A percentile compares a stretch with the other conserved stretches of the same genome.
phyloP scores from a whole-genome alignment of 352 stramenopile genomes.

The Phytopythium mirpurense region DNA sequence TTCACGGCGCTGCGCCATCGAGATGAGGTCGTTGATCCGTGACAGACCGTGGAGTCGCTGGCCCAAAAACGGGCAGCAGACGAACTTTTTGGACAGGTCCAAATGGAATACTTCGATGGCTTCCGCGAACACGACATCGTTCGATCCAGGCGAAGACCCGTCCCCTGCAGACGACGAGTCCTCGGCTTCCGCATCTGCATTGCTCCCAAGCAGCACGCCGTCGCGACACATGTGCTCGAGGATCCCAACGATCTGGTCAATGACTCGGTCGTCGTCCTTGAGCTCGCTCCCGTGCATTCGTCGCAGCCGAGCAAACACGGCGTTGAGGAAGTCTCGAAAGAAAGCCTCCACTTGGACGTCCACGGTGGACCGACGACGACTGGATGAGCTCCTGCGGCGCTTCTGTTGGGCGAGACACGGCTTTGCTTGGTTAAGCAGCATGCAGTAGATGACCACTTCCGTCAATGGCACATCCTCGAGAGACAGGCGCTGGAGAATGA shows the following conservation, averaged over 20 bases:
- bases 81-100: constrained; percentile 81
- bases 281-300: constrained; percentile 67
- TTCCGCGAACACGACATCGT: constrained; percentile 54
- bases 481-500: constrained; percentile 64
- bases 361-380: constrained; percentile 23
- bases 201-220: constrained; percentile 37
- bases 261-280: constrained; percentile 74
- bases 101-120: constrained; percentile 80
- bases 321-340: constrained; percentile 74
- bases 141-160: constrained; percentile 12
- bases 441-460: constrained; percentile 67
- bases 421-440: constrained; percentile 66
- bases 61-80: constrained; percentile 79
- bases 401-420: constrained; percentile 65
- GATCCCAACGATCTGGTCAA: constrained; percentile 66
- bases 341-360: constrained; percentile 65
- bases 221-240: constrained; percentile 73
- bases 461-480: constrained; percentile 33
- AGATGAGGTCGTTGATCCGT: constrained; percentile 70
- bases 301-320: constrained; percentile 56
- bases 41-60: constrained; percentile 69
- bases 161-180: constrained; percentile 10
- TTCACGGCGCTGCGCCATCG: constrained; percentile 68
- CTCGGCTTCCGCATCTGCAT: constrained; percentile 11
- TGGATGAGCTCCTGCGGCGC: constrained; percentile 39